Conservation (phyloP, 1,284 basidiomycete species). For the Apiotrichum veenhuisii region DNA sequence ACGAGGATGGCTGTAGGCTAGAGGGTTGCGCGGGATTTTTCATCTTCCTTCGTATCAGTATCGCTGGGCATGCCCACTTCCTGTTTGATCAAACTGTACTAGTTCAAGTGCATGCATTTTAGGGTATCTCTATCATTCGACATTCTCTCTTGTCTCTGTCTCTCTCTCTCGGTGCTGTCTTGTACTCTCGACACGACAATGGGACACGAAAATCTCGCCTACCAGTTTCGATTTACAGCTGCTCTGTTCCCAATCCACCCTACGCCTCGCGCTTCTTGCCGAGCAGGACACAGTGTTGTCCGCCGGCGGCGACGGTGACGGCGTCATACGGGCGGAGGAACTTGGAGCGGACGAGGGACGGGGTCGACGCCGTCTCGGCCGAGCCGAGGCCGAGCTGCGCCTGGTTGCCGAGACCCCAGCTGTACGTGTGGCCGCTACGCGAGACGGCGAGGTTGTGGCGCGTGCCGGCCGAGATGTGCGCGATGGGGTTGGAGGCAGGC, state of each 20-base stretch:
- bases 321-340: conserved; percentile 49
- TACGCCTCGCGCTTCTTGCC: conserved; percentile 15
- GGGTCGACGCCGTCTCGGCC: conserved; percentile 54
- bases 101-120: not conserved
- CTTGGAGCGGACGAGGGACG: conserved; percentile 61
- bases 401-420: conserved; percentile 73
- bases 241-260: not conserved
- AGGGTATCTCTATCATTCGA: not conserved
- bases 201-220: not conserved
- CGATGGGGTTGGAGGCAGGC: conserved; percentile 59
- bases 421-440: conserved; percentile 69
- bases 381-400: conserved; percentile 53
- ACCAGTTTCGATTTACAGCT: no score
- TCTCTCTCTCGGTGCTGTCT: not conserved
- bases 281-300: conserved; percentile 52
- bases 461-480: conserved; percentile 69
- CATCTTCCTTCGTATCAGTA: no score
- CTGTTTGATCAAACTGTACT: no score
- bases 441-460: conserved; percentile 81
- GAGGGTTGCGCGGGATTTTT: no score
- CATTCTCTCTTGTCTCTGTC: not conserved
- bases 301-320: conserved; percentile 50
- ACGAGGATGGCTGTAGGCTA: no score
- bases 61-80: no score
- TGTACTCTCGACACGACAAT: no score